Conservation (phyloP, 2,329 filamentous ascomycete genomes). For the Eutypa lata region DNA sequence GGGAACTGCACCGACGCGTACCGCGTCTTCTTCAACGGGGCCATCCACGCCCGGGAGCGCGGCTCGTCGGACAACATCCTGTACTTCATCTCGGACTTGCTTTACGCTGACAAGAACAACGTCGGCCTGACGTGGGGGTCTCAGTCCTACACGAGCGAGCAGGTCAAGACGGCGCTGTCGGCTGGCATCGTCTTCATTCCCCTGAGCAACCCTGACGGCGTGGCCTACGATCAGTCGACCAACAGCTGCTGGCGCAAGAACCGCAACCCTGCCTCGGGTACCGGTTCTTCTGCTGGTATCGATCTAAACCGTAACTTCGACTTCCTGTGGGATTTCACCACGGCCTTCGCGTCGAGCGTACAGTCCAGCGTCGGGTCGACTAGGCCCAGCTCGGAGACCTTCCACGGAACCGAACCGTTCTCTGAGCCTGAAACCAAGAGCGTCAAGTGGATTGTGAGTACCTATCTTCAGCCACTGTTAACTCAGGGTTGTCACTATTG, state of each 20-base stretch:
- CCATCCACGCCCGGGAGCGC: slow-evolving; percentile 56
- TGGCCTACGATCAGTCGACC: slow-evolving; percentile 47
- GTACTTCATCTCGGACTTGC: slow-evolving; percentile 56
- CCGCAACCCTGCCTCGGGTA: slow-evolving; percentile 41
- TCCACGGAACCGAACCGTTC: slow-evolving; percentile 47
- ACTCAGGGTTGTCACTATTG: too few relatives aligned
- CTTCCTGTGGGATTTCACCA: slow-evolving; percentile 52
- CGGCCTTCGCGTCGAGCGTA: slow-evolving; percentile 38
- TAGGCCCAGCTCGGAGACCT: slow-evolving; percentile 43
- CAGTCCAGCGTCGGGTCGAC: slow-evolving; percentile 37
- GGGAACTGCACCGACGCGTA: slow-evolving; percentile 39
- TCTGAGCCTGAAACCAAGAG: slow-evolving; percentile 57
- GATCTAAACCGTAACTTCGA: slow-evolving; percentile 58
- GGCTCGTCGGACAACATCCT: slow-evolving; percentile 54
- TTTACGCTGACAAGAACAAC: slow-evolving; percentile 47
- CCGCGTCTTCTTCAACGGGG: slow-evolving; percentile 50
- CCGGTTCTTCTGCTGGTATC: slow-evolving; percentile 37
- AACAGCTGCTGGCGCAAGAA: slow-evolving; percentile 56
- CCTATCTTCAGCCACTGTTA: too few relatives aligned
- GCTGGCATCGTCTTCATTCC: slow-evolving; percentile 53
- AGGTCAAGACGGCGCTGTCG: slow-evolving; percentile 49
- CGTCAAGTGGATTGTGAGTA: slow-evolving; percentile 41
- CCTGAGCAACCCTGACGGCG: slow-evolving; percentile 53
- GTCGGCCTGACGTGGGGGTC: slow-evolving; percentile 50
- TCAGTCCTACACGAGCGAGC: slow-evolving; percentile 46